These are phyloP conservation scores for Chalara sp. DNA, from an alignment of 2,329 filamentous ascomycete species.

Conservation along the genomic window DNA sequence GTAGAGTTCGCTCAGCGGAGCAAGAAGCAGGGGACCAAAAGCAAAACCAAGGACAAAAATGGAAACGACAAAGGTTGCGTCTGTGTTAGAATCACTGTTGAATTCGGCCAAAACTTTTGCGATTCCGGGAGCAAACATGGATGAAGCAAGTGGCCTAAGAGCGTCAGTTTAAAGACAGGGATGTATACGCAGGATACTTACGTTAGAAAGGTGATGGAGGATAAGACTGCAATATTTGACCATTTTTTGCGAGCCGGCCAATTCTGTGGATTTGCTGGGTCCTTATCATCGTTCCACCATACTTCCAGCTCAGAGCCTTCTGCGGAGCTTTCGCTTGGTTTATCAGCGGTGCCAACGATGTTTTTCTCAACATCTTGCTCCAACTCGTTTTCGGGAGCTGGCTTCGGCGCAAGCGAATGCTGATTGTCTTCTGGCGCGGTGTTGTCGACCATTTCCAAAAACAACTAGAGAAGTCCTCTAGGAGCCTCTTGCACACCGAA, in stretches of 20 bases:
- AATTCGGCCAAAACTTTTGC: conserved; percentile 40
- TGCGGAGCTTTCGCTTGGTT: no score
- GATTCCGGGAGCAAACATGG: conserved; percentile 43
- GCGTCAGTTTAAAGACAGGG: neutral
- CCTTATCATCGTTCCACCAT: neutral
- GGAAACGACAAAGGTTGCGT: conserved; percentile 56
- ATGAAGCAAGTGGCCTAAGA: conserved; percentile 36
- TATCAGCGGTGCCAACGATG: no score
- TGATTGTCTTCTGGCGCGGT: no score
- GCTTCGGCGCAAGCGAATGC: no score
- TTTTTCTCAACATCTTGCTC: no score
- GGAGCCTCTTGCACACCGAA: no score
- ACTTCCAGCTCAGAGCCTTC: no score
- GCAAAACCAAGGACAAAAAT: conserved; percentile 54
- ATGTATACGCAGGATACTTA: conserved; percentile 3
- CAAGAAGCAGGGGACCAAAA: conserved; percentile 51
- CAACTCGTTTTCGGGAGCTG: no score
- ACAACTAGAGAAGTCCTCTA: no score
- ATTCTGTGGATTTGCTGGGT: conserved; percentile 10
- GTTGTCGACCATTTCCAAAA: no score
- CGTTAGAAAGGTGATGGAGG: conserved; percentile 13
- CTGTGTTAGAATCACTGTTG: conserved; percentile 28
- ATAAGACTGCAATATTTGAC: conserved; percentile 7
- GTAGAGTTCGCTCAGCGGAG: conserved; percentile 53
- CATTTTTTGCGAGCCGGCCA: conserved; percentile 8